These are phyloP conservation scores for Phytopythium montanum DNA, from an alignment of 352 stramenopile species.

Conservation along the genomic window DNA sequence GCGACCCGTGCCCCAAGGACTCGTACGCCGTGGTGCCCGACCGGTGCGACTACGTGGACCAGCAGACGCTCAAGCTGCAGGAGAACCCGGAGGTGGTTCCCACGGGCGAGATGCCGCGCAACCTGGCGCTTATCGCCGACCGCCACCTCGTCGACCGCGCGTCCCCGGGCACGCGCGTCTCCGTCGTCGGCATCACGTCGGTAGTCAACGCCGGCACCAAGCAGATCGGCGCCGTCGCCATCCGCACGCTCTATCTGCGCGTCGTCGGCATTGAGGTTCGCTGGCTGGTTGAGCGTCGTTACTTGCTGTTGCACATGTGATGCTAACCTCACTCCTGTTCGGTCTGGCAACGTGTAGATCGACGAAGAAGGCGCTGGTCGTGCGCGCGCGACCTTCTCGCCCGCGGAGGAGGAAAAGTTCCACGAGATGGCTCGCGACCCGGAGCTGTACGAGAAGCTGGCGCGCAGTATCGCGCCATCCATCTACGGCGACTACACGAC, in stretches of 20 bases:
- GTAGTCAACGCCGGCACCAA: constrained; percentile 86
- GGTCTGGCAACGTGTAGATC: constrained; percentile 25
- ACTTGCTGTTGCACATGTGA: too few species aligned
- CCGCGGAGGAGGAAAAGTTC: constrained; percentile 98
- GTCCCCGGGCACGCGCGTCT: constrained; percentile 94
- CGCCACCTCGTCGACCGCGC: constrained; percentile 94
- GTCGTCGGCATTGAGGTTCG: constrained; percentile 93
- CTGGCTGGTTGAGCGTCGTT: constrained; percentile 13
- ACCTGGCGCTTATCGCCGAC: constrained; percentile 94
- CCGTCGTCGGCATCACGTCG: constrained; percentile 94
- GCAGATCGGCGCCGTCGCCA: constrained; percentile 77
- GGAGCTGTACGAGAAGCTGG: constrained; percentile 93
- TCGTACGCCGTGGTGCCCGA: constrained; percentile 96
- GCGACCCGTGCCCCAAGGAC: constrained; percentile 74
- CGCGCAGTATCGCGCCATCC: constrained; percentile 88
- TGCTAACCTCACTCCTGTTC: not conserved
- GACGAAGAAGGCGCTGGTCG: constrained; percentile 91
- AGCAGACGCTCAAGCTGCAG: constrained; percentile 98
- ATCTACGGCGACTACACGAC: constrained; percentile 96
- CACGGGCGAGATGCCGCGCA: constrained; percentile 98
- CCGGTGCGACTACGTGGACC: constrained; percentile 94
- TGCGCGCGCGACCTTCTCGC: constrained; percentile 92
- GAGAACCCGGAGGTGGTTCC: constrained; percentile 95
- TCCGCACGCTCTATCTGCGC: constrained; percentile 93
- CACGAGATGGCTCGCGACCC: constrained; percentile 86